Evolutionary conservation across 352 stramenopile genomes (phyloP), one percentile per base, ranked within the genome.

Genomic region (Vaucheria bursata): DNA sequence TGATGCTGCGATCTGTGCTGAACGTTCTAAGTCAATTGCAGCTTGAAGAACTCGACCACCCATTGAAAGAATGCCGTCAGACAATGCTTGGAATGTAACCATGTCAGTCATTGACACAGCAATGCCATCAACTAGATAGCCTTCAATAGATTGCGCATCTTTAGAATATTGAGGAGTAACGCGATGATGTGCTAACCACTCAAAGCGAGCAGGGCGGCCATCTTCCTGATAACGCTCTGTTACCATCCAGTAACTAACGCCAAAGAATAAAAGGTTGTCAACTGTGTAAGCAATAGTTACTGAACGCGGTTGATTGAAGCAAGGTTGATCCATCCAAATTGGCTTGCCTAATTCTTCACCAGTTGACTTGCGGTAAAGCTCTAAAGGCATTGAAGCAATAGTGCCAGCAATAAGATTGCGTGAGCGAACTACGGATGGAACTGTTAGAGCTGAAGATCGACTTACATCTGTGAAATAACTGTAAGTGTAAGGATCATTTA

Each of bases 161-260:
- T 59, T 59, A 59, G 45, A 59, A 59, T 59, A 59, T 59, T 59
- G 45, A 59, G 45, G 45, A 59, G 45, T 59, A 59, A 59, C 45
- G 45, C 45, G 45, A 59, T 59, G 45, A 59, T 59, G 45, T 59
- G 45, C 45, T 59, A 59, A 59, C 45, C 45, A 59, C 45, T 59
- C 45, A 59, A 59, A 59, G 45, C 45, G 45, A 59, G 45, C 45
- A 59, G 45, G 45, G 45, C 45, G 45, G 45, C 45, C 45, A 59
- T 59, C 45, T 59, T 59, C 45, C 45, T 59, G 45, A 59, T 59
- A 59, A 59, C 45, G 45, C 45, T 59, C 45, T 59, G 45, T 59
- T 59, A 59, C 45, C 45, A 59, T 59, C 45, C 45, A 59, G 45
- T 59, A 59, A 59, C 45, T 59, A 59, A 59, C 45, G 45, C 45